Conservation (phyloP, 108 stramenopile genomes). For the Cyclostephanos tholiformis region DNA sequence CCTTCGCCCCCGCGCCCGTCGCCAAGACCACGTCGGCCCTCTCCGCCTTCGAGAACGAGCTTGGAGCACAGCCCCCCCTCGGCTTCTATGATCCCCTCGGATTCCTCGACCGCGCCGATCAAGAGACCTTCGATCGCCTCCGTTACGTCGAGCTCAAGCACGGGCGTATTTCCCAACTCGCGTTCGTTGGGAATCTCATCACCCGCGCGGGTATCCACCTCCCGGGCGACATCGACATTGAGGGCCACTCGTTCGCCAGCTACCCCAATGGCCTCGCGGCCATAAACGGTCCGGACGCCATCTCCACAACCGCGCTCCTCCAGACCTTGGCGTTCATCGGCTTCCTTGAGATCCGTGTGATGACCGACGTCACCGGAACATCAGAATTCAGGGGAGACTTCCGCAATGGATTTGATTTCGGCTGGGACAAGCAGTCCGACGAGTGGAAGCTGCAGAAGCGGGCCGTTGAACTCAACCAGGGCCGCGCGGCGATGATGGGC, state of each 20-base stretch:
- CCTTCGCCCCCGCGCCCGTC: conserved; percentile 33
- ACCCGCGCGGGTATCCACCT: conserved; percentile 49
- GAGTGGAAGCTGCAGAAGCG: conserved; percentile 66
- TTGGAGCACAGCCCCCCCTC: too few relatives aligned
- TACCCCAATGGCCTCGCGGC: conserved; percentile 72
- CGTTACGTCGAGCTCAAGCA: conserved; percentile 92
- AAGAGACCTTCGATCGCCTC: conserved; percentile 65
- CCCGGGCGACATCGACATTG: conserved; percentile 63
- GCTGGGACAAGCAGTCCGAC: conserved; percentile 55
- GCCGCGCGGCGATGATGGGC: too few relatives aligned
- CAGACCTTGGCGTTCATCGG: conserved; percentile 43
- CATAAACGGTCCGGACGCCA: conserved; percentile 46
- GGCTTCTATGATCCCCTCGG: conserved; percentile 72
- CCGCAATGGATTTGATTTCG: conserved; percentile 61
- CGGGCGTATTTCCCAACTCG: conserved; percentile 91
- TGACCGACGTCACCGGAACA: conserved; percentile 46
- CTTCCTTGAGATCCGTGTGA: conserved; percentile 48
- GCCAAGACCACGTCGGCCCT: conserved; percentile 45
- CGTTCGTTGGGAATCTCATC: conserved; percentile 74
- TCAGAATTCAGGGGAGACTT: conserved; percentile 51
- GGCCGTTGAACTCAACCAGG: too few relatives aligned
- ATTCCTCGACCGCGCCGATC: conserved; percentile 57
- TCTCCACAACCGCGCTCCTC: conserved; percentile 27
- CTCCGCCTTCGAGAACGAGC: conserved; percentile 56
- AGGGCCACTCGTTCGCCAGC: conserved; percentile 63